Evolutionary conservation across 176 grass and related monocot species (phyloP), one percentile per base, ranked within the genome.

Genomic region (Puccinellia tenuiflora): DNA sequence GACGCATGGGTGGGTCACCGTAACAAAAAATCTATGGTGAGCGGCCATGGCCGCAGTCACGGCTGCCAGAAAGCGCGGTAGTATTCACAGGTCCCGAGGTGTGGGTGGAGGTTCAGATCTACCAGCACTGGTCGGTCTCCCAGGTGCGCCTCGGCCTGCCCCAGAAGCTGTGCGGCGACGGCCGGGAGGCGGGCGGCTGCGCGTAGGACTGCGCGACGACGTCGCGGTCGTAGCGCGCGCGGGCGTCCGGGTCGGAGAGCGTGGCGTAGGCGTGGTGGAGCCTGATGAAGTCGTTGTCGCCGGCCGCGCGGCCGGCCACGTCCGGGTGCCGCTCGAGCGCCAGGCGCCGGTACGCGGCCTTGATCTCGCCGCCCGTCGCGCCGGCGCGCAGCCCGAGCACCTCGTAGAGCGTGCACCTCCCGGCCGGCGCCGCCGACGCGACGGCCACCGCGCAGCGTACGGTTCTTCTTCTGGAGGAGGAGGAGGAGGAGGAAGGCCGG

Each of bases 121-220:
- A 92, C 90, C 90, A 92, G 76, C 90, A 92, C 84, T 92, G 90
- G 80, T 92, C 90, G 33, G 90, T 89, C 84, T 92, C 90, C 90
- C 90, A 92, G 1, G 84, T 86, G 60, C 84, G 83, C 22, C 80
- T 84, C 0, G 56, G 75, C 20, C 73, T 60, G 38, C 78, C 21
- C 52, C 14, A 39, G 48, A 39, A 63, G 60, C 60, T 3, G 39
- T 4, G 16, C 76, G 53, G 63, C 14, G 60, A 16, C 5, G 64
- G 75, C 51, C 74, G 26, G 34, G 43, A 14, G 0, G 75, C 2
- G 52, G 37, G 5, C 35, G 61, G 34, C 57, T 50, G 22, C 46
- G 46, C 21, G 11, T 52, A 46, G 26, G 48, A 3, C 24, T 5
- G 18, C 6, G 3, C 30, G 51, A 12, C 73, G 67, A 53, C 73